Evolutionary conservation across 2,329 filamentous ascomycete species (phyloP).

Genomic region (Cladophialophora psammophila): DNA sequence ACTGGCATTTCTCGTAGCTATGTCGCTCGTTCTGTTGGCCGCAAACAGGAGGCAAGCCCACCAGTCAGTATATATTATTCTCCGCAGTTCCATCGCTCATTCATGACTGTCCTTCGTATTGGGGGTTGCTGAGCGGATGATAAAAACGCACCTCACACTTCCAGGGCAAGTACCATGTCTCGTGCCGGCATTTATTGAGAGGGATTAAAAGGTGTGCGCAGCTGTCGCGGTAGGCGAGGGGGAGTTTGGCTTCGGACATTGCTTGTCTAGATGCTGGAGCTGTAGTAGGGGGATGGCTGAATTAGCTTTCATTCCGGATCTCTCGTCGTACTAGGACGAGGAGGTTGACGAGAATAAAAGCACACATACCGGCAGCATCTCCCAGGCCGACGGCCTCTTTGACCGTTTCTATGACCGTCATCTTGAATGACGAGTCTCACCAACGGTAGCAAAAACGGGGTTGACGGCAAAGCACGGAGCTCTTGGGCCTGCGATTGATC

Average conservation of each 20-base stretch:
- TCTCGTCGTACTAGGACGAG: not conserved
- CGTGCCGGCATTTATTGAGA: conserved; percentile 90
- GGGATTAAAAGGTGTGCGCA: conserved; percentile 95
- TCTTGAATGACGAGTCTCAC: conserved; percentile 17
- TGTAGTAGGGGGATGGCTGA: conserved; percentile 28
- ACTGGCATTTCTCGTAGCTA: conserved; percentile 99
- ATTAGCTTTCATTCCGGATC: conserved; percentile 40
- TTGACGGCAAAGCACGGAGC: conserved; percentile 3
- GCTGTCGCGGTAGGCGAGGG: conserved; percentile 90
- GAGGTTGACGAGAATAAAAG: not conserved
- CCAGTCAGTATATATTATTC: conserved; percentile 15
- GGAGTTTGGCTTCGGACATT: conserved; percentile 90
- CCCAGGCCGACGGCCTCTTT: conserved; percentile 58
- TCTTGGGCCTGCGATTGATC: not conserved
- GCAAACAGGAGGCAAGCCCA: not conserved
- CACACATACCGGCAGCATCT: conserved; percentile 49
- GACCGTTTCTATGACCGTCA: conserved; percentile 52
- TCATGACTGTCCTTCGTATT: not conserved
- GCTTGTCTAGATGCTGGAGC: conserved; percentile 77
- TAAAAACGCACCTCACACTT: conserved; percentile 82
- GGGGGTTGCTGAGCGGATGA: not conserved
- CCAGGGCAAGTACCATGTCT: conserved; percentile 95
- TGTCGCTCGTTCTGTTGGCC: conserved; percentile 83
- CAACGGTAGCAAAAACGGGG: not conserved
- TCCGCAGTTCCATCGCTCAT: conserved; percentile 8